Percentiles rank a stretch among this genome's conserved stretches.
Evolutionary conservation across 805 yeast genomes (phyloP).

Genomic region (Kuraishia hungarica): DNA sequence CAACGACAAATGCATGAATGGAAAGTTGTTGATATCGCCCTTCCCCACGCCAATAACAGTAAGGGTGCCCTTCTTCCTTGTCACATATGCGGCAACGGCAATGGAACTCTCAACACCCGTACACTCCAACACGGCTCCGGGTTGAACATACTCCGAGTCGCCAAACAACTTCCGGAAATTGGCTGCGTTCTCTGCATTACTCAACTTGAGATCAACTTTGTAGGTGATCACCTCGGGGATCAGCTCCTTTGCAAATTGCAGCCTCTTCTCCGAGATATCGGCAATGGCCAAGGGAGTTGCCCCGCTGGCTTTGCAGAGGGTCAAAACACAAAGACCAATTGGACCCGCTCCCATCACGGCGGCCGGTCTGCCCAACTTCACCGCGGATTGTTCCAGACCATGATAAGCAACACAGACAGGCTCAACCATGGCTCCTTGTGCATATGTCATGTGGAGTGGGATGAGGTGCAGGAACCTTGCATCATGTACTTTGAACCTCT

Average conservation of each 20-base stretch:
- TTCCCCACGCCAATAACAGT: conserved; percentile 46
- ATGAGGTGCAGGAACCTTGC: conserved; percentile 25
- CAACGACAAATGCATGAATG: conserved; percentile 45
- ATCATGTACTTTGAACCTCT: conserved; percentile 24
- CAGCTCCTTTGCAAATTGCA: conserved; percentile 35
- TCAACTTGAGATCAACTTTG: conserved; percentile 24
- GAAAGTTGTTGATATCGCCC: conserved; percentile 34
- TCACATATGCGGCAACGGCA: conserved; percentile 35
- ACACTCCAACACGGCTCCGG: conserved; percentile 41
- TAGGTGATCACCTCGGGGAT: conserved; percentile 40
- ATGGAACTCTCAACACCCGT: conserved; percentile 45
- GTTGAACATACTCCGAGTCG: conserved; percentile 25
- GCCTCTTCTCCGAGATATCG: conserved; percentile 34
- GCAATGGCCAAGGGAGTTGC: conserved; percentile 44
- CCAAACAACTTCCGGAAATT: conserved; percentile 28
- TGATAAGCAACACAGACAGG: conserved; percentile 47
- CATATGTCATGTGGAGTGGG: conserved; percentile 35
- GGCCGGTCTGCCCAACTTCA: conserved; percentile 39
- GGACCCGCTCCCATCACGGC: conserved; percentile 52
- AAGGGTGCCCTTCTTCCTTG: conserved; percentile 37
- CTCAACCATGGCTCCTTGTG: conserved; percentile 48
- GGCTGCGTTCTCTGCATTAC: conserved; percentile 28
- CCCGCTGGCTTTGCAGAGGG: conserved; percentile 43
- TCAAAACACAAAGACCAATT: conserved; percentile 42
- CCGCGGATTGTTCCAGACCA: conserved; percentile 37